Evolutionary conservation across 768 basidiomycete species (phyloP), one percentile per base, ranked within the genome.

Genomic region (Grammothele lineata): DNA sequence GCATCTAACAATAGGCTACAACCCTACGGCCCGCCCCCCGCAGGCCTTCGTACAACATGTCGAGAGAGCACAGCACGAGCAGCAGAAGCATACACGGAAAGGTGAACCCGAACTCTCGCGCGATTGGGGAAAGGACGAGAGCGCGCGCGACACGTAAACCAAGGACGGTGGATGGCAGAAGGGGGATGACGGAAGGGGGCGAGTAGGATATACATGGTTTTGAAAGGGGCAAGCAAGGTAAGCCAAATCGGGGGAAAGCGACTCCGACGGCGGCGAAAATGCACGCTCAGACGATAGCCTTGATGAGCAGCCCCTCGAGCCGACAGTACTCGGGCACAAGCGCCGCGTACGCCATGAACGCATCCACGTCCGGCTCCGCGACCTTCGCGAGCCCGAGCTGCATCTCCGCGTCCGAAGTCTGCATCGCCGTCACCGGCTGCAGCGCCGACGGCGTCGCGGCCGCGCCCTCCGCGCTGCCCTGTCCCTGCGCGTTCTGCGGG

Each of bases 271-370:
- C 12, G 40, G 40, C 4, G 25, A 18, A 17, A 5, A 2, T 7
- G 23, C 36, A 21, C 17, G 30, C 27, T 61, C 51, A 77, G 10
- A 78, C 76, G 47, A 78, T 66, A 7, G 67, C 68, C 57, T 88
- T 90, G 55, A 83, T 76, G 41, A 91, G 65, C 77, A 92, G 83
- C 10, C 79, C 76, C 66, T 92, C 90, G 54, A 92, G 65, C 34
- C 90, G 71, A 68, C 78, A 81, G 63, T 81, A 92, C 67, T 92
- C 90, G 22, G 87, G 85, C 15, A 92, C 84, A 61, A 91, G 85
- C 27, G 87, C 80, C 17, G 88, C 87, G 61, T 92, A 92, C 0
- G 84, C 78, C 80, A 88, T 77, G 65, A 90, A 90, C 45, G 88
- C 83, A 63, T 92, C 90, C 43, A 80, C 67, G 61, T 92, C 90